A percentile compares a stretch with the other conserved stretches of the same genome.
Conservation (phyloP, 2,329 filamentous ascomycete species). For the Aureobasidium leucospermi region DNA sequence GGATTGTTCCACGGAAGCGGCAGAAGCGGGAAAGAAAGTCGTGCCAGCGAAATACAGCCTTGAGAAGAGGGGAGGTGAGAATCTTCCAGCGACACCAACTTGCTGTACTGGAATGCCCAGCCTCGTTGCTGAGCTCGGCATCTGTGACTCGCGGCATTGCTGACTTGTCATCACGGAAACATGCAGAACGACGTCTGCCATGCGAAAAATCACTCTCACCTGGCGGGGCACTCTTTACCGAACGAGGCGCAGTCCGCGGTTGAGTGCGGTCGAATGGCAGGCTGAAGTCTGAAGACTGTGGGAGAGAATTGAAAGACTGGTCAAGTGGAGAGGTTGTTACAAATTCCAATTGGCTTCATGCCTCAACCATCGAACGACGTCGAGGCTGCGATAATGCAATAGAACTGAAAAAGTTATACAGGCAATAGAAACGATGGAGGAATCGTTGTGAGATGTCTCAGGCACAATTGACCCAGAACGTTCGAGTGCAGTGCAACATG, state of each 20-base stretch:
- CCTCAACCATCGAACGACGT: conserved; percentile 6
- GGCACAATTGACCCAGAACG: neutral
- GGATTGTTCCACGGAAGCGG: neutral
- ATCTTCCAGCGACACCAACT: neutral
- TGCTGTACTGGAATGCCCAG: neutral
- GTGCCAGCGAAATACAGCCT: neutral
- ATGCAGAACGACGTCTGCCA: conserved; percentile 8
- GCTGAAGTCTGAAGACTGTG: neutral
- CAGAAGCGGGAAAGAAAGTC: neutral
- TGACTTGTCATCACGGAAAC: neutral
- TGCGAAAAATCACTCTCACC: neutral
- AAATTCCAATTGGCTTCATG: conserved; percentile 11
- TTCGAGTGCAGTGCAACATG: neutral
- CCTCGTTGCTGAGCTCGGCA: neutral
- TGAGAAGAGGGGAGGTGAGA: neutral
- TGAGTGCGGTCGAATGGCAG: neutral
- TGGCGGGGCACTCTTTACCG: neutral
- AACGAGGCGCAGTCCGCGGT: neutral
- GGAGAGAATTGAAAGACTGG: neutral
- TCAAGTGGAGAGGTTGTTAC: conserved; percentile 4
- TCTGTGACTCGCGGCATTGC: neutral
- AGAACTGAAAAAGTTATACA: neutral
- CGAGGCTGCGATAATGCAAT: neutral
- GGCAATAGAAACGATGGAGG: conserved; percentile 9
- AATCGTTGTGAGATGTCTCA: neutral